Evolutionary conservation across 2,329 filamentous ascomycete genomes (phyloP), one percentile per base, ranked within the genome.

Genomic region (Aspergillus sclerotialis): DNA sequence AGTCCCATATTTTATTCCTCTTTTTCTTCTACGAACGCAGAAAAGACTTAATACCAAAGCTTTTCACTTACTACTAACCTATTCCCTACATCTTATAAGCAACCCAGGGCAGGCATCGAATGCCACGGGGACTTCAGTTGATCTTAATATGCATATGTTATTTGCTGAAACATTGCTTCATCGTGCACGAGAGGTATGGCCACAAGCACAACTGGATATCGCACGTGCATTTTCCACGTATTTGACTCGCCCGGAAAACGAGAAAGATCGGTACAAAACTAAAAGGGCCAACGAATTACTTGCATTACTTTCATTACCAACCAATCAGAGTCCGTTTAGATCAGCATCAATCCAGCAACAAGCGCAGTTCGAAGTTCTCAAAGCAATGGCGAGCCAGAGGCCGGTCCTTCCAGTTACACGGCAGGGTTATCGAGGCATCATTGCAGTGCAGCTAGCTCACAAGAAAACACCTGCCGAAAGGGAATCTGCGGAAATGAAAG

Each of bases 401-500:
- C 76, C 75, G 7, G 61, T 73, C 5, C 53, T 81, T 31, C 62
- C 67, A 3, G 67, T 81, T n/a, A 72, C 66, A n/a, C 62, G 69
- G 32, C 57, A 63, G 48, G 78, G 78, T 4, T 81, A 79, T 50
- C 65, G 70, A 36, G 72, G 70, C 17, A 60, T 80, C 11, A 58
- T 69, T 21, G 64, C 65, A 2, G 64, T 75, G n/a, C 76, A 80
- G 46, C 56, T 80, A 9, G 68, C 71, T 5, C 74, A 74, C 36
- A 61, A 60, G 28, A 81, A 81, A 52, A 78, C 75, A 1, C 24
- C 45, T 0, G 56, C 61, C 17, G 78, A 82, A 47, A 67, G 61
- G 17, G 64, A 74, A 38, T 80, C 75, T 68, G 76, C 76, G 3
- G 59, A 65, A 28, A 59, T 79, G 13, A 78, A 81, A 58, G 67